Conservation (phyloP, 148 eudicot species). For the Diospyros kaki region DNA sequence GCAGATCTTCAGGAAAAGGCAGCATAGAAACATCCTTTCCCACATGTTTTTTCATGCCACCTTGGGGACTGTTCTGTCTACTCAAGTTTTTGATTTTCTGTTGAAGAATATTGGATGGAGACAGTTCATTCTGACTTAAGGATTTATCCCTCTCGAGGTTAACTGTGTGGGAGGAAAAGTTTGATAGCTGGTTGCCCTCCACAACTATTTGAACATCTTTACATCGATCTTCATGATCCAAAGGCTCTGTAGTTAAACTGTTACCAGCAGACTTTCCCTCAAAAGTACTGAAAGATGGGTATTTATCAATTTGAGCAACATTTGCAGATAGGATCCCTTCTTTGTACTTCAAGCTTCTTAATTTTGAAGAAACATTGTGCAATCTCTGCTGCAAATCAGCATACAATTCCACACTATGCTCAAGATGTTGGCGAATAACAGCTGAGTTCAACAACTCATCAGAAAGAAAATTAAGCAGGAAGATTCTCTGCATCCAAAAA, state of each 20-base stretch:
- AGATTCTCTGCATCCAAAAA: slow-evolving; percentile 41
- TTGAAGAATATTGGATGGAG: slow-evolving; percentile 10
- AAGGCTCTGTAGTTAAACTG: slow-evolving; percentile 19
- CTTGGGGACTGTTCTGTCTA: slow-evolving; percentile 28
- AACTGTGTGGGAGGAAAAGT: neutral
- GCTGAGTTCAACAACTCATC: slow-evolving; percentile 58
- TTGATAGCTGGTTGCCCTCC: slow-evolving; percentile 8
- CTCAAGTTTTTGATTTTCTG: slow-evolving; percentile 23
- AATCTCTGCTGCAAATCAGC: slow-evolving; percentile 54
- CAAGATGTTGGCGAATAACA: slow-evolving; percentile 50
- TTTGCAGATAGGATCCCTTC: slow-evolving; percentile 39
- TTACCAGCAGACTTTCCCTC: slow-evolving; percentile 17
- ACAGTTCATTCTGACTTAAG: slow-evolving; percentile 3
- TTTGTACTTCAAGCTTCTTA: slow-evolving; percentile 40
- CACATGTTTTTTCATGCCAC: slow-evolving; percentile 14
- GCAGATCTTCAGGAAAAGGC: slow-evolving; percentile 28
- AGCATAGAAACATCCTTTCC: slow-evolving; percentile 18
- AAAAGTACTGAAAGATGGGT: slow-evolving; percentile 9
- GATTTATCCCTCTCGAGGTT: slow-evolving; percentile 2
- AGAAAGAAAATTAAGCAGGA: slow-evolving; percentile 47
- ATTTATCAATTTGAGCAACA: slow-evolving; percentile 25
- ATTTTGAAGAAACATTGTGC: slow-evolving; percentile 41
- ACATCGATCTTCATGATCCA: slow-evolving; percentile 23
- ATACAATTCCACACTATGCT: slow-evolving; percentile 41
- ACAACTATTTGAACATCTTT: slow-evolving; percentile 17